These are phyloP conservation scores for Cucurbita moschata DNA, from an alignment of 306 rosid genomes.

Conservation along the genomic window DNA sequence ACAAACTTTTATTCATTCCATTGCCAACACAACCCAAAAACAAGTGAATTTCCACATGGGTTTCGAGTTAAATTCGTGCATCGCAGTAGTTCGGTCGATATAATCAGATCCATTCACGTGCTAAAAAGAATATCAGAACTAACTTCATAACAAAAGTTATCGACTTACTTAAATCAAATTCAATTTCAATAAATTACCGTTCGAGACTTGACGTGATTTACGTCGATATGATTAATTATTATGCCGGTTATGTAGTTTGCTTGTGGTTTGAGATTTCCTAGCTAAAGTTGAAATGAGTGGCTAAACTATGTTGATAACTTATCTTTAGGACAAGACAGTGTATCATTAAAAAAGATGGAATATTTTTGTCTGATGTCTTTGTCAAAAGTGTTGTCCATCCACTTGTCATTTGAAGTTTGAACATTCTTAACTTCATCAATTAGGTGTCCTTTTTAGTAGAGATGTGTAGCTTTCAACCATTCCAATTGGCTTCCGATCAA, in stretches of 20 bases:
- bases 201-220: too few species aligned
- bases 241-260: not conserved
- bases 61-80: not conserved
- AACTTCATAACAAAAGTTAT: too few species aligned
- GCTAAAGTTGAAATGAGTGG: not conserved
- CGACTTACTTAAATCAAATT: too few species aligned
- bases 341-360: not conserved
- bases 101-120: not conserved
- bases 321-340: not conserved
- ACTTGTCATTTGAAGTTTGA: not conserved
- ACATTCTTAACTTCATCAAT: not conserved
- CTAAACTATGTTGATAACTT: not conserved
- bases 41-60: not conserved
- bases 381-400: not conserved
- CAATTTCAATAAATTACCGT: too few species aligned
- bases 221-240: not conserved
- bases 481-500: not conserved
- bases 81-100: not conserved
- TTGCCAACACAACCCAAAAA: not conserved
- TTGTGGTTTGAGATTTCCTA: not conserved
- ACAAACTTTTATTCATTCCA: not conserved
- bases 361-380: not conserved
- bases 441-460: not conserved
- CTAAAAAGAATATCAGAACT: not conserved
- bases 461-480: not conserved